Evolutionary conservation across 208 protist genomes (phyloP), one percentile per base, ranked within the genome.

Genomic region (Angomonas desouzai): DNA sequence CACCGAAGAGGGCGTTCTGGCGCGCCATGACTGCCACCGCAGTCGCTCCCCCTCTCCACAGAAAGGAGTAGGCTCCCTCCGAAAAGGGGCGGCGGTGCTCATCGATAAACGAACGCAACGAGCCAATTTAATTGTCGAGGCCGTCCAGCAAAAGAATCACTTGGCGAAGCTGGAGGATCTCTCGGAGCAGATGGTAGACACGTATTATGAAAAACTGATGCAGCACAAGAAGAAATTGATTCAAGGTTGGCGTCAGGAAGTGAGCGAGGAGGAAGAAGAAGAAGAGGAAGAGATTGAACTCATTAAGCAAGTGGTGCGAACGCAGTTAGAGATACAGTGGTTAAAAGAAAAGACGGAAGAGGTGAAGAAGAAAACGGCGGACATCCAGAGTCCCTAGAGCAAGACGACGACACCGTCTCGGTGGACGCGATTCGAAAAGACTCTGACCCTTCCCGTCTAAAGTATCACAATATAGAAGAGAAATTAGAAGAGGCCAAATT

Each of bases 401-500:
- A 40, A 40, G 36, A 40, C 9, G 36, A 40, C 6, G 6, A 6
- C 9, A 40, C 13, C 36, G 9, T 13, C 36, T 18, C 36, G 36
- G 36, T 18, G 6, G 36, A 40, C 36, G 36, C 6, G 13, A 13
- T 18, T 6, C 18, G 33, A 36, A 36, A 23, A n/a, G 55, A 43
- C 3, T 16, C 25, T 30, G 20, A 13, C 36, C 13, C 36, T 40
- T 40, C 36, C 36, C 13, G 9, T 13, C 13, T 40, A 40, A 43
- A 60, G 55, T 9, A 23, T 3, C 36, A 36, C 33, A 34, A 38
- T 20, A 30, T n/a, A 22, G 25, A 3, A 11, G 28, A 48, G 43
- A 29, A 27, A 22, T 23, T 51, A 36, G 58, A 38, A 11, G 58
- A 64, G 28, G 57, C 57, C 43, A 29, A 62, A 47, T 9, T 10